These are phyloP conservation scores for Tylopilus orsonianus DNA, from an alignment of 1,284 basidiomycete genomes.

Conservation along the genomic window DNA sequence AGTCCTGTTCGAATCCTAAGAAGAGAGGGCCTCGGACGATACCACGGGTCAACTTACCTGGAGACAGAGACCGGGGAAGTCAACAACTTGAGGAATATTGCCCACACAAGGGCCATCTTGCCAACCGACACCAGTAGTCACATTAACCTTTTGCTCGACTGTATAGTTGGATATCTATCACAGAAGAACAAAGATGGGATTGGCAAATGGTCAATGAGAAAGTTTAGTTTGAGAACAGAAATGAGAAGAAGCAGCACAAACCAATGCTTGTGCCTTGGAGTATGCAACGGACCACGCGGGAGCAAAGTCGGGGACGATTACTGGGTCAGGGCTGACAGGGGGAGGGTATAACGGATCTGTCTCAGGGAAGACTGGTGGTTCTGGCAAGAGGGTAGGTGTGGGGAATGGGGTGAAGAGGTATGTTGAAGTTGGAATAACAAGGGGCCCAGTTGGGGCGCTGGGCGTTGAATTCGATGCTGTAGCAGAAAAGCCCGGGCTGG, in stretches of 20 bases:
- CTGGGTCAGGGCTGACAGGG: constrained; percentile 28
- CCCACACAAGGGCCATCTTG: constrained; percentile 42
- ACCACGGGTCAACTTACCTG: constrained; percentile 18
- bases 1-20: constrained; percentile 38
- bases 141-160: constrained; percentile 43
- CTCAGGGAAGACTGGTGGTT: constrained; percentile 31
- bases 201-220: background rate
- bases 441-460: constrained; percentile 16
- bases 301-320: constrained; percentile 43
- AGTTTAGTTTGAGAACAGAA: too few relatives aligned
- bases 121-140: constrained; percentile 43
- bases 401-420: constrained; percentile 32
- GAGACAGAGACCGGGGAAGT: constrained; percentile 34
- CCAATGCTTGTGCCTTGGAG: constrained; percentile 37
- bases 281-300: constrained; percentile 43
- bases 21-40: background rate
- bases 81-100: constrained; percentile 36
- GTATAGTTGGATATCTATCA: constrained; percentile 35
- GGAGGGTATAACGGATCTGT: constrained; percentile 33
- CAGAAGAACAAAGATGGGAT: background rate
- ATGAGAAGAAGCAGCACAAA: constrained; percentile 17
- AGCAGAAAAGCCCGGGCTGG: constrained; percentile 3
- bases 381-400: constrained; percentile 30
- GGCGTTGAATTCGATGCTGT: constrained; percentile 5
- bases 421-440: constrained; percentile 28